A percentile compares a stretch with the other conserved stretches of the same genome.
Conservation (phyloP, 73 alveolate species). For the Paramecium biaurelia region DNA sequence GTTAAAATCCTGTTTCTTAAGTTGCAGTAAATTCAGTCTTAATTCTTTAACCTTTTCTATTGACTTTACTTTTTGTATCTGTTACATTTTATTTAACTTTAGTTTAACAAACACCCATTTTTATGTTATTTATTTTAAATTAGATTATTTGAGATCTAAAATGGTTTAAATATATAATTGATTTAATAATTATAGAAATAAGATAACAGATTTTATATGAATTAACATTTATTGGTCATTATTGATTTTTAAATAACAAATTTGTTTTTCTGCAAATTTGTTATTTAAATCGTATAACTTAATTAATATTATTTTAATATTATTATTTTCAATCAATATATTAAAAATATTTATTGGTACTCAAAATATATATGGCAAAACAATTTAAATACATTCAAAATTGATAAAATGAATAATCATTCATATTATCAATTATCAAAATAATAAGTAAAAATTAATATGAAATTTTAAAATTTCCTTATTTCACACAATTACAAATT, state of each 20-base stretch:
- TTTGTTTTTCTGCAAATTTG: no score
- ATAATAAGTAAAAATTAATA: no score
- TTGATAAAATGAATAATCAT: no score
- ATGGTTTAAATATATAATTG: neutral
- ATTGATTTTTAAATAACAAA: neutral
- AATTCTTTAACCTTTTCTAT: neutral
- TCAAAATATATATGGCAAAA: no score
- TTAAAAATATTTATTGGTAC: no score
- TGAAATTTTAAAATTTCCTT: no score
- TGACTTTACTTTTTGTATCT: neutral
- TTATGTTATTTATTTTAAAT: neutral
- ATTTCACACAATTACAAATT: neutral
- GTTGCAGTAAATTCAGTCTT: neutral
- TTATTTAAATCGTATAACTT: no score
- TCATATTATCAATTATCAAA: no score
- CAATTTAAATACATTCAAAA: no score
- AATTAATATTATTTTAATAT: no score
- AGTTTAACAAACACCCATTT: neutral
- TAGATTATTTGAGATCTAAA: neutral
- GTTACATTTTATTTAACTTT: neutral
- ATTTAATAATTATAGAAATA: no score
- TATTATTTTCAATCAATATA: no score
- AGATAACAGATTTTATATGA: neutral
- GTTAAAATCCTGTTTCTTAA: neutral
- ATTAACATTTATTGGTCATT: neutral